A percentile compares a stretch with the other conserved stretches of the same genome.
Evolutionary conservation across 306 rosid species (phyloP).

Genomic region (Fagus crenata): DNA sequence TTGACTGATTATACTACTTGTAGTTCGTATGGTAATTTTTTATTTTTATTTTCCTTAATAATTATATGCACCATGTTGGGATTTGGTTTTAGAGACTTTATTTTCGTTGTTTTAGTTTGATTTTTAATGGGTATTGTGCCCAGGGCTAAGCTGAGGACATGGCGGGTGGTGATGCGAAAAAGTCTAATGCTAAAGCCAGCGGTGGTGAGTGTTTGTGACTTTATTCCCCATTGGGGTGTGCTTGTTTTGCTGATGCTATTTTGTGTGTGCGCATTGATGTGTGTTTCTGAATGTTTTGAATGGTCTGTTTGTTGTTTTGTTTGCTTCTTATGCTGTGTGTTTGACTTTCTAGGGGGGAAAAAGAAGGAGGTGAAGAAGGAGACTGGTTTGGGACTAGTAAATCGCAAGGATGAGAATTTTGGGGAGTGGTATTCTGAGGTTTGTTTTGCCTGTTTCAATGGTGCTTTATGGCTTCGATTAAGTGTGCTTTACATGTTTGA

Average conservation of each 20-base stretch:
- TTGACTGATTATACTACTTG: not conserved
- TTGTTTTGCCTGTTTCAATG: not conserved
- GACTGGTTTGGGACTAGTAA: conserved; percentile 79
- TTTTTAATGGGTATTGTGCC: not conserved
- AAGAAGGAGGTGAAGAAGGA: conserved; percentile 98
- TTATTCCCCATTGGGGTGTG: not conserved
- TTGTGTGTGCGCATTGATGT: not conserved
- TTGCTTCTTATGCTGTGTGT: not conserved
- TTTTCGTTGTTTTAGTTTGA: not conserved
- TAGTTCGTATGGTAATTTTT: not conserved
- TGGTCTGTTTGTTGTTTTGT: not conserved
- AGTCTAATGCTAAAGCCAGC: not conserved
- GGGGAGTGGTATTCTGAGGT: conserved; percentile 99
- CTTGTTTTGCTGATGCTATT: not conserved
- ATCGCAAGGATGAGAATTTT: conserved; percentile 79
- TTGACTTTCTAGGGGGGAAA: conserved; percentile 55
- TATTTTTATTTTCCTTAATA: not conserved
- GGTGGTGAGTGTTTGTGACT: not conserved
- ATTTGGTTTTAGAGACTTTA: not conserved
- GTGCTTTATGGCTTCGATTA: not conserved
- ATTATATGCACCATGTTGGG: not conserved
- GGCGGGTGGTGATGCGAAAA: not conserved
- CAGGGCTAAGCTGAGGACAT: conserved; percentile 1
- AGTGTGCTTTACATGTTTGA: conserved; percentile 1
- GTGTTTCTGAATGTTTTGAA: not conserved